Evolutionary conservation across 805 yeast genomes (phyloP), one percentile per base, ranked within the genome.

Genomic region (Candida arabinofermentans): DNA sequence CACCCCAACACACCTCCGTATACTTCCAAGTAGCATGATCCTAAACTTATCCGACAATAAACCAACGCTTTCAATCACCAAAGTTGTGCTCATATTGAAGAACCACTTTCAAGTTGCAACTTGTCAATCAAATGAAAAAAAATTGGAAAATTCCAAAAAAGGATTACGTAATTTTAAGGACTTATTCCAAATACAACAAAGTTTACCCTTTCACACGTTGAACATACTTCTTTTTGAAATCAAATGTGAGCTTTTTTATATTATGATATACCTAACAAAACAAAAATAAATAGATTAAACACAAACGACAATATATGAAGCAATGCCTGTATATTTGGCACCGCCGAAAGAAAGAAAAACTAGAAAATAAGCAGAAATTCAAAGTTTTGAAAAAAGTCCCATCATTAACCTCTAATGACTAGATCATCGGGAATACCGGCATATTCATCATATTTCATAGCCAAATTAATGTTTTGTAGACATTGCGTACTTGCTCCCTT

Each of bases 401-500:
- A 27, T 16, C 14, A n/a, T 46, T 58, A 70, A 40, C 77, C 77
- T 59, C 79, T 68, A 47, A 75, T 69, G 27, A 73, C 69, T 53
- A 77, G 67, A 55, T 80, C 81, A 45, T 74, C 77, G 37, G 99
- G 97, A 58, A 93, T 93, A 55, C 98, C 98, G 41, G 82, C 96
- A 59, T 85, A 91, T 69, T 93, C 99, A 37, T 86, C 91, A 65
- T 87, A 93, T 19, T 90, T 90, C 70, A 85, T 69, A 5, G 87
- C 85, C 65, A 93, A 72, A 66, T 93, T 93, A 64, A 95, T 86
- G 71, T 93, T 93, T 67, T 93, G 99, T 64, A 93, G 66, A 69
- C 98, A 91, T 69, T 93, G 99, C 14, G 99, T 93, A 35, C 97
- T 95, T 34, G 99, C 99, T 51, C 99, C 99, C 72, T 93, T 93